These are phyloP conservation scores for Plicaturopsis crispa DNA, from an alignment of 768 basidiomycete genomes.

Conservation along the genomic window DNA sequence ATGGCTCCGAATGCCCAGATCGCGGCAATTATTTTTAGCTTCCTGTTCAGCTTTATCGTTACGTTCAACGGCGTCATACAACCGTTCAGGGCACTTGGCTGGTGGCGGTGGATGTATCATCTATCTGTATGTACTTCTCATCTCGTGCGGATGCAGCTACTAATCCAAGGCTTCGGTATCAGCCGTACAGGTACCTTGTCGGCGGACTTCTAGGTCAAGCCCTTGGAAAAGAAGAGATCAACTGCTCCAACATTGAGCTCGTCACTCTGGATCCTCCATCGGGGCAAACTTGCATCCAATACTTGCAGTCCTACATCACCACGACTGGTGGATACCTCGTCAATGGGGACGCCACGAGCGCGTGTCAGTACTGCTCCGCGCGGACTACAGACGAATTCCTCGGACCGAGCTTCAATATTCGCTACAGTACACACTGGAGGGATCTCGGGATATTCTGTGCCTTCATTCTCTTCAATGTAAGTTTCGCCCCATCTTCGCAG, in stretches of 20 bases:
- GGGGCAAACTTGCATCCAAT: constrained; percentile 49
- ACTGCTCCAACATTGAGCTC: constrained; percentile 58
- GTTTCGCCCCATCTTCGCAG: constrained; percentile 1
- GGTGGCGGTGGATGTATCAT: constrained; percentile 70
- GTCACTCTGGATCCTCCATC: constrained; percentile 49
- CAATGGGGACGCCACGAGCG: constrained; percentile 38
- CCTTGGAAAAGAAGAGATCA: constrained; percentile 39
- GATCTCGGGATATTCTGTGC: constrained; percentile 44
- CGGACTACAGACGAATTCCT: constrained; percentile 55
- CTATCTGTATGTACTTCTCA: no score
- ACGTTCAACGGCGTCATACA: constrained; percentile 61
- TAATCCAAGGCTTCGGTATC: no score
- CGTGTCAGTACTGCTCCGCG: constrained; percentile 54
- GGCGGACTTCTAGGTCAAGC: constrained; percentile 36
- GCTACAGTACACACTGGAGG: constrained; percentile 44
- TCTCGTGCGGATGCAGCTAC: no score
- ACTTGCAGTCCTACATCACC: constrained; percentile 42
- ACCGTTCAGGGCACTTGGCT: constrained; percentile 50
- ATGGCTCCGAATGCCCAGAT: constrained; percentile 33
- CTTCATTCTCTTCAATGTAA: constrained; percentile 34
- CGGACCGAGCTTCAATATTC: constrained; percentile 48
- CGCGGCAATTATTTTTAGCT: constrained; percentile 30
- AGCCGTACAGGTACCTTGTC: constrained; percentile 50
- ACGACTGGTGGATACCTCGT: constrained; percentile 48
- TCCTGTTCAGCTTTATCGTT: constrained; percentile 31